phyloP scores from a whole-genome alignment of 164 flowering plant species.

The Annona cherimola region DNA sequence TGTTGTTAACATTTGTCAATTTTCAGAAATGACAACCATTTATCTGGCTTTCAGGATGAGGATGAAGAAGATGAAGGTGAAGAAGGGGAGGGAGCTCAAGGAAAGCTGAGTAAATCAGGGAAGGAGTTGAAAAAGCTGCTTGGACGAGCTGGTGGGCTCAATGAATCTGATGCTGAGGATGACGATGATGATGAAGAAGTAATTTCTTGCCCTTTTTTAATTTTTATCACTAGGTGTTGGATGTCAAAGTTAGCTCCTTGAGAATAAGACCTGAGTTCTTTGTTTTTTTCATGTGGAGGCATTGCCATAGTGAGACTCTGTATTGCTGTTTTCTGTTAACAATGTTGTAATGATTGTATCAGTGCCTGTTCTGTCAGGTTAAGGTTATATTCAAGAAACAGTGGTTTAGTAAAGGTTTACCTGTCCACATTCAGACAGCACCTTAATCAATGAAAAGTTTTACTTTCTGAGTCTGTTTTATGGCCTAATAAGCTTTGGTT shows the following conservation, averaged over 20 bases:
- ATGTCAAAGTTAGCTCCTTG: neutral
- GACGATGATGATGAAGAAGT: slow-evolving; percentile 91
- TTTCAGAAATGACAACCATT: neutral
- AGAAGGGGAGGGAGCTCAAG: slow-evolving; percentile 58
- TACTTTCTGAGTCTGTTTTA: neutral
- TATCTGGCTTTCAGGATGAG: slow-evolving; percentile 57
- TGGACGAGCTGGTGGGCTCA: slow-evolving; percentile 58
- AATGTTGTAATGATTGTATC: neutral
- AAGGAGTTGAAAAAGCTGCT: slow-evolving; percentile 91
- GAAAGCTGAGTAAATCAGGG: slow-evolving; percentile 92
- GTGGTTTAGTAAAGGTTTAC: neutral
- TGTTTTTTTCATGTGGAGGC: neutral
- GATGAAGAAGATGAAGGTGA: slow-evolving; percentile 70
- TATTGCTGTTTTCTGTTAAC: neutral
- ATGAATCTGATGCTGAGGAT: slow-evolving; percentile 85
- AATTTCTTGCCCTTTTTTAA: slow-evolving; percentile 15
- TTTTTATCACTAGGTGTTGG: neutral
- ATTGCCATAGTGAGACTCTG: neutral
- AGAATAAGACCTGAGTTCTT: too few species aligned
- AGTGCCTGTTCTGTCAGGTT: neutral
- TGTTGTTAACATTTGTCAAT: neutral
- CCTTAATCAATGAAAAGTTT: neutral
- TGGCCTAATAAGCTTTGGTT: neutral
- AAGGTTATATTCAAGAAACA: neutral
- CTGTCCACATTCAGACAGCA: neutral